Evolutionary conservation across 441 rosid species (phyloP), one percentile per base, ranked within the genome.

Genomic region (Aquilaria agallochum): DNA sequence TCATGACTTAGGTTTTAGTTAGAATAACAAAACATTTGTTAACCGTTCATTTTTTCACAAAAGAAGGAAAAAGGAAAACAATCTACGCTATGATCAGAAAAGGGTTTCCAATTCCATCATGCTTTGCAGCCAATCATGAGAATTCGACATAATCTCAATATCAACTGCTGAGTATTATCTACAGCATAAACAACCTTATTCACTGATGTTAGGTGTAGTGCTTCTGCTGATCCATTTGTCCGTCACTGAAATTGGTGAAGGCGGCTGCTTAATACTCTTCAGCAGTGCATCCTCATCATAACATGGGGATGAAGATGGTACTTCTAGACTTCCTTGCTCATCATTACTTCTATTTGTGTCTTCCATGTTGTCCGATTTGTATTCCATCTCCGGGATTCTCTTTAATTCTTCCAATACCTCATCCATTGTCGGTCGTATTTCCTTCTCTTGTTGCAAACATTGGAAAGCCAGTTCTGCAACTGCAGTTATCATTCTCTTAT

Each of bases 361-460:
- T 14, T 66, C 46, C 44, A 30, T 11, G 55, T 58, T 53, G 50
- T 74, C 69, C 58, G 14, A 44, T 55, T 62, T 58, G 53, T 55
- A 51, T 15, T 68, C 65, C 36, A 46, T 57, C 11, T 31, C 56
- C 59, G 70, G 74, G 59, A 78, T 83, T 49, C 65, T 77, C 51
- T 75, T 47, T 42, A 86, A 79, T 74, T 78, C 79, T 27, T 73
- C 67, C 63, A 80, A 58, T 52, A 84, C 88, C 57, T 76, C 83
- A 46, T 65, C 75, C 98, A 89, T 92, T 51, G 81, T 45, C 5
- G 96, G 98, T 59, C 98, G 80, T 83, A 73, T 77, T 62, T 85
- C 83, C 71, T 59, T 74, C 54, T 77, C 83, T 56, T 82, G 87
- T 74, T 88, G 98, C 71, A 87, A 68, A 58, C 95, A 92, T 55